Evolutionary conservation across 352 stramenopile species (phyloP).

Genomic region (Phytophthora lateralis): DNA sequence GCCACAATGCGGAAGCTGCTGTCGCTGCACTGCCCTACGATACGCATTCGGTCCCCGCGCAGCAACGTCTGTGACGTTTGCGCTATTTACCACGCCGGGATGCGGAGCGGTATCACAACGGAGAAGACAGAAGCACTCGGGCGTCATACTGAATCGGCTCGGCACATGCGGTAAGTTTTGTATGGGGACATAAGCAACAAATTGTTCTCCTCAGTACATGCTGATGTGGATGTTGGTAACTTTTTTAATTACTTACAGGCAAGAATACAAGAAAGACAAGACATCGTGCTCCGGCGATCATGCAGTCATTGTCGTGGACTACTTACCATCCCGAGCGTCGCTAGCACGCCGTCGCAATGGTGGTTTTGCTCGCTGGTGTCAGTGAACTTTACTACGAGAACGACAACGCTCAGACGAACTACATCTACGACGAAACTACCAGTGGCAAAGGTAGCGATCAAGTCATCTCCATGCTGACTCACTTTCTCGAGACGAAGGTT

Average conservation of each 20-base stretch:
- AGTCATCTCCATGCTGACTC: slow-evolving; percentile 17
- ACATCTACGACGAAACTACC: slow-evolving; percentile 17
- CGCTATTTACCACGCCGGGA: slow-evolving; percentile 1
- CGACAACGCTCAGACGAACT: slow-evolving; percentile 12
- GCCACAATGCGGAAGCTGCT: slow-evolving; percentile 18
- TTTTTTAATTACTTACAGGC: slow-evolving; percentile 7
- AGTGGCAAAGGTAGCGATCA: slow-evolving; percentile 30
- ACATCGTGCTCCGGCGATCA: neutral
- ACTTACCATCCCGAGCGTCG: slow-evolving; percentile 13
- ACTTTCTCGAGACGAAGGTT: slow-evolving; percentile 4
- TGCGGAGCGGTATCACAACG: neutral
- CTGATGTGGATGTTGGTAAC: slow-evolving; percentile 2
- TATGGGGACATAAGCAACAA: slow-evolving; percentile 11
- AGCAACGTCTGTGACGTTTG: slow-evolving; percentile 18
- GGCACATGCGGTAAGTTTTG: slow-evolving; percentile 18
- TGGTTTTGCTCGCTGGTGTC: slow-evolving; percentile 24
- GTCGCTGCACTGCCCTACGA: slow-evolving; percentile 1
- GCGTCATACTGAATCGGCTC: slow-evolving; percentile 6
- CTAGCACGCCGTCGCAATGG: slow-evolving; percentile 15
- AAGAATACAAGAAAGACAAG: slow-evolving; percentile 20
- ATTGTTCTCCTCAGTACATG: neutral
- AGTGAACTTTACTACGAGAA: slow-evolving; percentile 23
- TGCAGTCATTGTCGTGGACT: slow-evolving; percentile 26
- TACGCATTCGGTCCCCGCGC: slow-evolving; percentile 3
- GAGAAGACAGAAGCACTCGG: slow-evolving; percentile 16